phyloP scores from a whole-genome alignment of 2,329 filamentous ascomycete species.

The Neofusicoccum sp. region DNA sequence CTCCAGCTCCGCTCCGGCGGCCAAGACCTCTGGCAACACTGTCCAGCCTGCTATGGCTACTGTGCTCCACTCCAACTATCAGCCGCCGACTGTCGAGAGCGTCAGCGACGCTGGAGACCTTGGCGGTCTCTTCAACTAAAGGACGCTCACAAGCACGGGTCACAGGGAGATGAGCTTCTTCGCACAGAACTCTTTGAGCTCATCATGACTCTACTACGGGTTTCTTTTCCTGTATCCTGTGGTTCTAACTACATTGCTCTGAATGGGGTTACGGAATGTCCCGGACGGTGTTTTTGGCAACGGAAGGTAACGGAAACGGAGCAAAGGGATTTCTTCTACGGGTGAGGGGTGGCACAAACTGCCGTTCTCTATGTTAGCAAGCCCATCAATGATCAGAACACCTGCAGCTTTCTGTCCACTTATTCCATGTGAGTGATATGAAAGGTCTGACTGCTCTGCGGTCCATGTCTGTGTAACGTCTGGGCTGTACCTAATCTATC shows the following conservation, averaged over 20 bases:
- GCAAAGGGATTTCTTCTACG: background rate
- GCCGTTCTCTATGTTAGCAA: background rate
- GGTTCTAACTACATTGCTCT: background rate
- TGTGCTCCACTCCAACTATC: constrained; percentile 23
- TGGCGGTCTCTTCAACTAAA: background rate
- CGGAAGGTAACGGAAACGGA: background rate
- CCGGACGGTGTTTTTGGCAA: background rate
- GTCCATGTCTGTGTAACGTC: too few relatives aligned
- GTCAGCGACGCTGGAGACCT: constrained; percentile 3
- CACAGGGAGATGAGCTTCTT: background rate
- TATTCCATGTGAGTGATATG: background rate
- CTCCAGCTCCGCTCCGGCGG: background rate
- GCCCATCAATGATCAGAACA: background rate
- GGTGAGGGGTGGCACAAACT: background rate
- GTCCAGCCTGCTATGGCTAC: background rate
- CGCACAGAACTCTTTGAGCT: background rate
- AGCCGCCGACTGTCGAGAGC: constrained; percentile 26
- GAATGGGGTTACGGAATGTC: background rate
- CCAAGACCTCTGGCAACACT: background rate
- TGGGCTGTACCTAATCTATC: background rate
- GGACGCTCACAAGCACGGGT: too few relatives aligned
- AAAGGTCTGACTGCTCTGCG: too few relatives aligned
- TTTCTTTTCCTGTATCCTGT: background rate
- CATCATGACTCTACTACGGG: background rate
- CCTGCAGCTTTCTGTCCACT: background rate